These are phyloP conservation scores for Suillus tomentosus DNA, from an alignment of 768 basidiomycete species.

Conservation along the genomic window DNA sequence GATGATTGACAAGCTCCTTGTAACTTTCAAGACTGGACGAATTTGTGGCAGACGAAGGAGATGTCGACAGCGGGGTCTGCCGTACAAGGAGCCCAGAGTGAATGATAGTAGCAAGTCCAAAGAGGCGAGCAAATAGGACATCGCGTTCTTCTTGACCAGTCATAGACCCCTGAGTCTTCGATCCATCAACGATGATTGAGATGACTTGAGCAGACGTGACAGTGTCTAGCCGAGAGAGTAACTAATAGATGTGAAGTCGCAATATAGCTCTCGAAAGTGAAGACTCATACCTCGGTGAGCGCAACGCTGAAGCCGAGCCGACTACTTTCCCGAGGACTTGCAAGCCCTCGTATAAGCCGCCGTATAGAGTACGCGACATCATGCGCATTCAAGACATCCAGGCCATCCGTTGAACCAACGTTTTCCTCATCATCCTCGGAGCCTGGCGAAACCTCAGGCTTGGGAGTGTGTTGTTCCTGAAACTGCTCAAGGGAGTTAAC, in stretches of 20 bases:
- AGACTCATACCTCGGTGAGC: conserved; percentile 77
- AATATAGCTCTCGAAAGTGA: conserved; percentile 9
- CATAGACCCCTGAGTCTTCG: conserved; percentile 74
- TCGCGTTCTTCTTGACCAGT: conserved; percentile 93
- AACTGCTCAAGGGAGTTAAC: conserved; percentile 82
- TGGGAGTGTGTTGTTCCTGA: conserved; percentile 61
- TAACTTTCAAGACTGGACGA: conserved; percentile 64
- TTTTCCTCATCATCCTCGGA: conserved; percentile 48
- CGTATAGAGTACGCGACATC: conserved; percentile 94
- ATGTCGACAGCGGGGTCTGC: conserved; percentile 51
- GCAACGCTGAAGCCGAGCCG: conserved; percentile 95
- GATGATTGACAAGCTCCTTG: conserved; percentile 54
- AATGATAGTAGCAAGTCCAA: conserved; percentile 84
- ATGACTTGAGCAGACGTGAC: conserved; percentile 78
- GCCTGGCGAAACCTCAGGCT: conserved; percentile 31
- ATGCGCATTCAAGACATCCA: conserved; percentile 76
- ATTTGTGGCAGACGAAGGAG: conserved; percentile 52
- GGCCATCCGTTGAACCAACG: conserved; percentile 41
- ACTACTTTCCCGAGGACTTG: conserved; percentile 91
- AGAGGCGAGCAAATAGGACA: conserved; percentile 86
- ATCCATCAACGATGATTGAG: conserved; percentile 69
- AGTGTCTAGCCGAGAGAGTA: conserved; percentile 76
- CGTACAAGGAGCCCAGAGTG: conserved; percentile 83
- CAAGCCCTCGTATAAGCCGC: conserved; percentile 83
- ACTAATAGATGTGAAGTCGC: conserved; percentile 42